Evolutionary conservation across 306 rosid species (phyloP).

Genomic region (Elaeagnus macrophylla): DNA sequence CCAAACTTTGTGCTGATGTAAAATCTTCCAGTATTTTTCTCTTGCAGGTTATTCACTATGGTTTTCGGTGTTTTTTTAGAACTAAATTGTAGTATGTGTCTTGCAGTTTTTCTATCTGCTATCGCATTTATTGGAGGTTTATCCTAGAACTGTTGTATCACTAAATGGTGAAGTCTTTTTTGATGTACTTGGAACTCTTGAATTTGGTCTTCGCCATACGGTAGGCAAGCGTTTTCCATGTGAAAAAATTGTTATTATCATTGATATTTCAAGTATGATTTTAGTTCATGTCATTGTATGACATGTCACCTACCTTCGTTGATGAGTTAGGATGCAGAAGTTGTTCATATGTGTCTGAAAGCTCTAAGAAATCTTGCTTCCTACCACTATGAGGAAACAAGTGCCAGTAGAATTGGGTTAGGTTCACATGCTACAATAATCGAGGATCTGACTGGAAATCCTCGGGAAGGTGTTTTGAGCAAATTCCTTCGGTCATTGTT

Average conservation of each 20-base stretch:
- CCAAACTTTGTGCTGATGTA: constrained; percentile 90
- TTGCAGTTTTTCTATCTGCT: constrained; percentile 86
- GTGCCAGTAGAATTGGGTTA: constrained; percentile 60
- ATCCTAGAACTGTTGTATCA: constrained; percentile 87
- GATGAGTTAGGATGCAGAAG: constrained; percentile 65
- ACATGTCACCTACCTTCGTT: not conserved
- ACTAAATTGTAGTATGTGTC: constrained; percentile 23
- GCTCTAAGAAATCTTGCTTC: constrained; percentile 84
- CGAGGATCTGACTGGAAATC: constrained; percentile 47
- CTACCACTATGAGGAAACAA: constrained; percentile 63
- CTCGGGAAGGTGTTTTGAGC: constrained; percentile 76
- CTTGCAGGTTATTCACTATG: constrained; percentile 10
- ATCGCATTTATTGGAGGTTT: constrained; percentile 86
- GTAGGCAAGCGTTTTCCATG: too few relatives aligned
- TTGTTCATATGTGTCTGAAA: constrained; percentile 72
- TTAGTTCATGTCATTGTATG: too few relatives aligned
- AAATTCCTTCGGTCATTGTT: constrained; percentile 71
- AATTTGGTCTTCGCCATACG: constrained; percentile 90
- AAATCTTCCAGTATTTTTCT: constrained; percentile 19
- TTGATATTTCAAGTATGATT: too few relatives aligned
- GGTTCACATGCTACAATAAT: constrained; percentile 50
- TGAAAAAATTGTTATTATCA: too few relatives aligned
- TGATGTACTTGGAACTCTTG: constrained; percentile 78
- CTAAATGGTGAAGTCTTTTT: constrained; percentile 61
- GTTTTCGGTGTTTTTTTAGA: constrained; percentile 7